Evolutionary conservation across 148 eudicot species (phyloP).

Genomic region (Amaranthus palmeri): DNA sequence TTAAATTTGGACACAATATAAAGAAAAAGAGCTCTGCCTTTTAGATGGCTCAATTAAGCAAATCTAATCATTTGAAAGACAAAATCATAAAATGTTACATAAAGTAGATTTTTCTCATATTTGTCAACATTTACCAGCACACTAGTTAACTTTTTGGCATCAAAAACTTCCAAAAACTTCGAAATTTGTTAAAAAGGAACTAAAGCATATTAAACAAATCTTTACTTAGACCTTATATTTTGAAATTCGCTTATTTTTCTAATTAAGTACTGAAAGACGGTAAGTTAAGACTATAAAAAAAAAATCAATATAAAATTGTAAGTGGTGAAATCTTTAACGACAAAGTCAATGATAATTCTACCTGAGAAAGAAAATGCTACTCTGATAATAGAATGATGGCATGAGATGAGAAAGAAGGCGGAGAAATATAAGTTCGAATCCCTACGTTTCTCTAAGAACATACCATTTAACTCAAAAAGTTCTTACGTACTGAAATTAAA

Average conservation of each 20-base stretch:
- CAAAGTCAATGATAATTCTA: no score
- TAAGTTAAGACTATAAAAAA: no score
- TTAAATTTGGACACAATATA: neutral
- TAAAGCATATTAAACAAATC: neutral
- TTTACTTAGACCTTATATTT: neutral
- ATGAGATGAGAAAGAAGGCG: no score
- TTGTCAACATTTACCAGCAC: slow-evolving; percentile 21
- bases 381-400: no score
- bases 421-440: no score
- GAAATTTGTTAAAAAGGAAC: slow-evolving; percentile 7
- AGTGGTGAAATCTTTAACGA: no score
- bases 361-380: no score
- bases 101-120: slow-evolving; percentile 12
- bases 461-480: no score
- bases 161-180: slow-evolving; percentile 5
- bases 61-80: slow-evolving; percentile 20
- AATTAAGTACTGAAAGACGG: no score
- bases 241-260: neutral
- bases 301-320: no score
- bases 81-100: slow-evolving; percentile 15
- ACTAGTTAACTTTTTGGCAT: slow-evolving; percentile 1
- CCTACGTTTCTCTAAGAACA: no score
- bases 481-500: no score
- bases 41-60: slow-evolving; percentile 3
- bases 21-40: slow-evolving; percentile 8